Base-by-base conservation (phyloP, 2,329 filamentous ascomycete genomes). In the Botrytis galanthina region DNA sequence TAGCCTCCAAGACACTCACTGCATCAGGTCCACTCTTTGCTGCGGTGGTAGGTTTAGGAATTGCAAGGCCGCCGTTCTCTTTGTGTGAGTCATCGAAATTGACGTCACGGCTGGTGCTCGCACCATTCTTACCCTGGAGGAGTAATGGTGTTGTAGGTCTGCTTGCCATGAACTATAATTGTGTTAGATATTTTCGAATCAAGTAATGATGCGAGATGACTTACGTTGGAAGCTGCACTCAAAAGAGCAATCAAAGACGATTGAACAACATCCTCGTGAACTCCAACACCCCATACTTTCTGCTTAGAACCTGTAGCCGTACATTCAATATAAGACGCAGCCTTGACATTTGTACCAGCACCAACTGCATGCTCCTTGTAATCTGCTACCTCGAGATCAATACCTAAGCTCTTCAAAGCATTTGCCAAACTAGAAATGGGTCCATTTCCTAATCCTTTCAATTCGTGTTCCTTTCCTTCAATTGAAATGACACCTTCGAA, bases 291-390 rank as follows among this genome's bases (percentile, higher is more conserved):
- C 94, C 94, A 97, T 3, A 97, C 92, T 79, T 89, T 92, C 79
- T 93, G 86, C 71, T 87, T 88, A 75, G 87, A 91, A 64, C 88
- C 89, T 6, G 88, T 84, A 32, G 90, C 87, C 42, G 88, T 94
- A 83, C 94, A 97, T 83, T 98, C 93, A 76, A 98, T 97, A 81
- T 97, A 98, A 3, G 95, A 93, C 2, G 94, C 95, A n/a, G 95
- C 95, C 85, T 97, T 97, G 77, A 95, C 93, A 75, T 94, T 89
- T 73, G 90, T 89, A 75, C 93, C 93, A 70, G 87, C 86, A 77
- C 94, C 94, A 78, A 98, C 94, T 42, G 95, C 92, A 83, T 98
- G 95, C 83, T 98, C 96, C 86, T 97, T 97, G 86, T 98, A 98
- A 82, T 98, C 94, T 63, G 91, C 89, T 70, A 98, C 94, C 80